Conservation (phyloP, 2,329 filamentous ascomycete species). For the Calcarisporium arbuscula region DNA sequence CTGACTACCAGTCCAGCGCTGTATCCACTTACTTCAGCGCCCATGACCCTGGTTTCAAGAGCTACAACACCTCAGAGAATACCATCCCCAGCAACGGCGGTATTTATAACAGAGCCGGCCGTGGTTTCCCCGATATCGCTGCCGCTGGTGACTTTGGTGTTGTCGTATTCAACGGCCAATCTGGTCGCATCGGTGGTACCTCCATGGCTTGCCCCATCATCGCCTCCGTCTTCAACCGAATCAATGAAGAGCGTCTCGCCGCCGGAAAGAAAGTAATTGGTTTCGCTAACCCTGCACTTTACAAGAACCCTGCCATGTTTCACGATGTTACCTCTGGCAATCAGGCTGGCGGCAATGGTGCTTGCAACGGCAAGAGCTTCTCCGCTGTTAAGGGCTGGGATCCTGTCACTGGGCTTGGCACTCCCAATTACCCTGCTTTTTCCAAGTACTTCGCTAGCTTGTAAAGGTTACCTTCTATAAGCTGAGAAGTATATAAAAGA, state of each 20-base stretch:
- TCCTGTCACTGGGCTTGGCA: constrained; percentile 14
- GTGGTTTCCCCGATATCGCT: constrained; percentile 42
- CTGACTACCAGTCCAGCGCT: constrained; percentile 37
- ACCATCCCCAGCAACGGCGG: constrained; percentile 10
- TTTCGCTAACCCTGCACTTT: constrained; percentile 28
- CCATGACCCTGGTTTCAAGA: constrained; percentile 10
- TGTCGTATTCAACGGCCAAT: constrained; percentile 35
- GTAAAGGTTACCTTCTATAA: too few species aligned
- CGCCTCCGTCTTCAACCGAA: constrained; percentile 25
- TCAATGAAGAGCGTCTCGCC: constrained; percentile 23
- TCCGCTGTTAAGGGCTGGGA: constrained; percentile 14
- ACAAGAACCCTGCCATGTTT: constrained; percentile 13
- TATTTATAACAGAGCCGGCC: constrained; percentile 39
- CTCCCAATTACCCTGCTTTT: constrained; percentile 11
- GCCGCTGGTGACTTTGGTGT: constrained; percentile 38
- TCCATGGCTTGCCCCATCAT: constrained; percentile 31
- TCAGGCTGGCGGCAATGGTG: constrained; percentile 11
- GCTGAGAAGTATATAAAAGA: too few species aligned
- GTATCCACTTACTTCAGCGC: constrained; percentile 10
- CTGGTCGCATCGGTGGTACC: constrained; percentile 41
- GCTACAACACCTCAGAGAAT: constrained; percentile 12
- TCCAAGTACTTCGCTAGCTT: constrained; percentile 43
- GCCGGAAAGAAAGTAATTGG: constrained; percentile 22
- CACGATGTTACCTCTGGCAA: constrained; percentile 11
- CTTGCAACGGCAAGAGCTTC: constrained; percentile 13